Evolutionary conservation across 345 rosid species (phyloP).

Genomic region (Citropsis articulata): DNA sequence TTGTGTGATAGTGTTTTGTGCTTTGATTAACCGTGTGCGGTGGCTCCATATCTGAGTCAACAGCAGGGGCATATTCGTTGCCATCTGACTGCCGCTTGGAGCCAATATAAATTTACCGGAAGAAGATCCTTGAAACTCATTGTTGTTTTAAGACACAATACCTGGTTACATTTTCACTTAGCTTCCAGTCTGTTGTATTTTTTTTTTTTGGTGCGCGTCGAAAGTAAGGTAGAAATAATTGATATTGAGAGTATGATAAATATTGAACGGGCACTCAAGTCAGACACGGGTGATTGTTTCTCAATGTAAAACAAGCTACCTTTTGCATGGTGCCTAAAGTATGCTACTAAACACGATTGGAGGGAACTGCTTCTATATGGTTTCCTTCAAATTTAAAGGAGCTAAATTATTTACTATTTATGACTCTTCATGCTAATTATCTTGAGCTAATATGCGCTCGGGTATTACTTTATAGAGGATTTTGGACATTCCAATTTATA

Average conservation of each 20-base stretch:
- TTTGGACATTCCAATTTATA: too few species aligned
- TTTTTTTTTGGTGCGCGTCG: neutral
- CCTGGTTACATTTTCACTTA: conserved; percentile 10
- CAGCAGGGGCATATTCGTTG: conserved; percentile 39
- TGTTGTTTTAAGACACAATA: conserved; percentile 25
- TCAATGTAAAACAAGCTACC: conserved; percentile 22
- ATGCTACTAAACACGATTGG: conserved; percentile 29
- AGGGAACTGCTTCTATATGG: neutral
- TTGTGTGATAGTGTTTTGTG: neutral
- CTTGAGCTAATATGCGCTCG: too few species aligned
- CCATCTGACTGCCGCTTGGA: conserved; percentile 44
- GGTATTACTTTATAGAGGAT: too few species aligned
- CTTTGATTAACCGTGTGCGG: conserved; percentile 3
- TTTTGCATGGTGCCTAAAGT: conserved; percentile 37
- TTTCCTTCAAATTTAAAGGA: conserved; percentile 27
- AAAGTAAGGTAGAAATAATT: neutral
- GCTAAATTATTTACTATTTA: conserved; percentile 13
- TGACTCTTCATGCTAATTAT: neutral
- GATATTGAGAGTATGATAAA: neutral
- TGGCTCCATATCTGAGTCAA: conserved; percentile 41
- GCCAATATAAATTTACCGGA: conserved; percentile 25
- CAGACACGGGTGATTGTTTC: conserved; percentile 36
- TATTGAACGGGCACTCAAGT: conserved; percentile 23
- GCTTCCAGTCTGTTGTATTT: neutral
- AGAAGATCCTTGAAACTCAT: conserved; percentile 30